A percentile compares a stretch with the other conserved stretches of the same genome.
phyloP scores from a whole-genome alignment of 305 asterid species.

The Coffea humblotiana region DNA sequence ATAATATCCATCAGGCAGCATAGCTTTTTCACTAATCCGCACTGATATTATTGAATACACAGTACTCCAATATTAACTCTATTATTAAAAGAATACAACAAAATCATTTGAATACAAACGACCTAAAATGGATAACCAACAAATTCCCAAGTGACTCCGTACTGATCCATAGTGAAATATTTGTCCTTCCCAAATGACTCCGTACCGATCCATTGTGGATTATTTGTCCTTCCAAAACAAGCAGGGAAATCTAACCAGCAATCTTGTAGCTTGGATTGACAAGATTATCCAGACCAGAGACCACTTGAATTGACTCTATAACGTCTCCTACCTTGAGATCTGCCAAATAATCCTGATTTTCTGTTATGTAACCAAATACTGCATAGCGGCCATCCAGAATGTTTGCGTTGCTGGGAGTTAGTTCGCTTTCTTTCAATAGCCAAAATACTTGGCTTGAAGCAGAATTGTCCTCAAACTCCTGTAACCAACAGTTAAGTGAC shows the following conservation, averaged over 20 bases:
- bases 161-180: neutral
- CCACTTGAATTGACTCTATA: slow-evolving; percentile 84
- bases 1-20: neutral
- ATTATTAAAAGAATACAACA: slow-evolving; percentile 5
- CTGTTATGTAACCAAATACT: slow-evolving; percentile 82
- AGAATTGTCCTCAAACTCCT: slow-evolving; percentile 96
- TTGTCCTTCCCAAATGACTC: neutral
- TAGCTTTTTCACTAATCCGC: neutral
- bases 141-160: neutral
- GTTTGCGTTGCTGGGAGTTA: slow-evolving; percentile 97
- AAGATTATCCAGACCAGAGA: slow-evolving; percentile 88
- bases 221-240: neutral
- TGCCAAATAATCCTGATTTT: slow-evolving; percentile 82
- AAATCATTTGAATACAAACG: neutral
- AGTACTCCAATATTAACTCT: neutral
- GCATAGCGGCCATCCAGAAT: slow-evolving; percentile 93
- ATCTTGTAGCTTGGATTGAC: slow-evolving; percentile 96
- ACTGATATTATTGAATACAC: neutral
- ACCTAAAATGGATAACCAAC: neutral
- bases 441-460: slow-evolving; percentile 98
- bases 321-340: slow-evolving; percentile 97
- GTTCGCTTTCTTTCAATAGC: slow-evolving; percentile 97
- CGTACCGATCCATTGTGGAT: neutral
- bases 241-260: slow-evolving; percentile 53
- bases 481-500: slow-evolving; percentile 13